phyloP scores from a whole-genome alignment of 345 rosid genomes.

The Brassica napus region Da-Ae NC_063452.1:61322001-61322500 shows the following conservation, averaged over 20 bases:
- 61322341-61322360: slow-evolving; percentile 40
- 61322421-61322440: slow-evolving; percentile 84
- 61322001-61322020: slow-evolving; percentile 56
- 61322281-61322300: slow-evolving; percentile 50
- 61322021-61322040: slow-evolving; percentile 52
- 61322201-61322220: background rate
- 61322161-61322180: slow-evolving; percentile 75
- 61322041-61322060: slow-evolving; percentile 69
- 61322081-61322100: slow-evolving; percentile 35
- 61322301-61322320: slow-evolving; percentile 36
- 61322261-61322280: slow-evolving; percentile 64
- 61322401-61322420: slow-evolving; percentile 78
- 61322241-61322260: slow-evolving; percentile 86
- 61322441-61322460: slow-evolving; percentile 67
- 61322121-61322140: slow-evolving; percentile 55
- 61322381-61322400: slow-evolving; percentile 65
- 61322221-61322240: slow-evolving; percentile 58
- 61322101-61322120: slow-evolving; percentile 64
- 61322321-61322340: slow-evolving; percentile 45
- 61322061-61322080: slow-evolving; percentile 50
- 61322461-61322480: slow-evolving; percentile 67
- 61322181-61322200: slow-evolving; percentile 47
- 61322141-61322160: slow-evolving; percentile 71
- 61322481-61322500: slow-evolving; percentile 69
- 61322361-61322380: slow-evolving; percentile 72